Percentiles rank a stretch among this genome's conserved stretches.
Evolutionary conservation across 768 basidiomycete species (phyloP).

Genomic region (Mycena rosella): DNA sequence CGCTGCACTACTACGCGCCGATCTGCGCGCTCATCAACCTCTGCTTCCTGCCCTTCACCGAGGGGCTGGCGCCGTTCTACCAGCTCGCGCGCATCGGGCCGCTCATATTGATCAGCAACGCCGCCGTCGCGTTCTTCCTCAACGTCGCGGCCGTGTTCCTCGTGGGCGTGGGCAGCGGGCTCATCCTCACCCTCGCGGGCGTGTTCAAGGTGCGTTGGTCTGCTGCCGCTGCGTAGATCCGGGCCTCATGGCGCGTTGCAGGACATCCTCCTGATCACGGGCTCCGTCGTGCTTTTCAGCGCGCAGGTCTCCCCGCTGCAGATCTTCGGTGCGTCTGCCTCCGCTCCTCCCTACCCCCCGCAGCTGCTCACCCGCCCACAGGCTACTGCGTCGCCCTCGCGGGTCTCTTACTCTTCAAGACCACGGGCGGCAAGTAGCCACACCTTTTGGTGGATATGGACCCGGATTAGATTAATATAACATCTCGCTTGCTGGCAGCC

Average conservation of each 20-base stretch:
- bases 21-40: constrained; percentile 95
- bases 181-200: constrained; percentile 93
- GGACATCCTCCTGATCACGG: constrained; percentile 95
- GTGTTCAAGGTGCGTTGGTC: constrained; percentile 94
- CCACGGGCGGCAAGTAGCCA: constrained; percentile 71
- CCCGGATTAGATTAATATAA: constrained; percentile 3
- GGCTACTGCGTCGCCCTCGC: constrained; percentile 91
- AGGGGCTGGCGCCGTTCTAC: constrained; percentile 89
- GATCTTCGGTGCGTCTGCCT: constrained; percentile 73
- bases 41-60: constrained; percentile 89
- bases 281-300: constrained; percentile 90
- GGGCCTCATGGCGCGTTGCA: not conserved
- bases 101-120: constrained; percentile 84
- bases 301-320: constrained; percentile 86
- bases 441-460: not conserved
- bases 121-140: constrained; percentile 86
- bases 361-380: constrained; percentile 39
- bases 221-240: too few relatives aligned
- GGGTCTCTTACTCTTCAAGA: constrained; percentile 90
- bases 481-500: constrained; percentile 14
- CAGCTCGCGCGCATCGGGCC: constrained; percentile 76
- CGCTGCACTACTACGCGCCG: constrained; percentile 96
- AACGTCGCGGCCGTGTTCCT: constrained; percentile 97
- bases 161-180: constrained; percentile 87
- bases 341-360: not conserved